A percentile compares a stretch with the other conserved stretches of the same genome.
These are phyloP conservation scores for Helichrysum umbraculigerum DNA, from an alignment of 129 eudicot species.

Conservation along the genomic window DNA sequence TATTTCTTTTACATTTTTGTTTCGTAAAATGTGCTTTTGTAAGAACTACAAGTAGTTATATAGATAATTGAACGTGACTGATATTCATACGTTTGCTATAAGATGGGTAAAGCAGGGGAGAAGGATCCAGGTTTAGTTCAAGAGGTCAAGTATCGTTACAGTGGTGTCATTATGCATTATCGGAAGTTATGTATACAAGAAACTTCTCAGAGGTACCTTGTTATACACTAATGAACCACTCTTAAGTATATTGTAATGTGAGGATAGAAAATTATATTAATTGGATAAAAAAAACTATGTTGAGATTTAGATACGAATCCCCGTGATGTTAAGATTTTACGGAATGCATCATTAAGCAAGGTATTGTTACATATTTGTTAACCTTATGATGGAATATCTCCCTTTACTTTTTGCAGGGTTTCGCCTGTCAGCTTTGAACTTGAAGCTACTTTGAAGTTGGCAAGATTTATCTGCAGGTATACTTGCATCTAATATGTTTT, in stretches of 20 bases:
- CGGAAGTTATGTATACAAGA: constrained; percentile 86
- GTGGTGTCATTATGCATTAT: constrained; percentile 87
- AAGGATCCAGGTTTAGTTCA: constrained; percentile 76
- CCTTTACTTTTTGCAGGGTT: constrained; percentile 52
- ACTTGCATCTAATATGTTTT: not conserved
- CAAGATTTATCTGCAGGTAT: constrained; percentile 93
- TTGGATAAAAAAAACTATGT: constrained; percentile 12
- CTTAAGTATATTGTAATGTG: not conserved
- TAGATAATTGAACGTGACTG: constrained; percentile 13
- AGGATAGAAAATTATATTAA: not conserved
- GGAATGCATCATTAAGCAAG: not conserved
- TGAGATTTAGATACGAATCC: not conserved
- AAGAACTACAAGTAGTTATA: not conserved
- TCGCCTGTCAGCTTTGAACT: constrained; percentile 97
- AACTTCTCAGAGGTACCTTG: constrained; percentile 71
- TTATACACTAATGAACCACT: not conserved
- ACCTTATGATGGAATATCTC: constrained; percentile 13
- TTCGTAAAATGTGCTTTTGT: constrained; percentile 20
- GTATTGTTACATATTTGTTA: not conserved
- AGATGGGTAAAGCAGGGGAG: constrained; percentile 78
- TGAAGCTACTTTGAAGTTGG: constrained; percentile 91
- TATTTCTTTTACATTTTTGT: not conserved
- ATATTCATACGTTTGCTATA: constrained; percentile 9
- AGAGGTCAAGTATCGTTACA: constrained; percentile 87
- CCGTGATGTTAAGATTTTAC: constrained; percentile 10